Evolutionary conservation across 2,329 filamentous ascomycete genomes (phyloP).

Genomic region (Alternaria dauci): DNA sequence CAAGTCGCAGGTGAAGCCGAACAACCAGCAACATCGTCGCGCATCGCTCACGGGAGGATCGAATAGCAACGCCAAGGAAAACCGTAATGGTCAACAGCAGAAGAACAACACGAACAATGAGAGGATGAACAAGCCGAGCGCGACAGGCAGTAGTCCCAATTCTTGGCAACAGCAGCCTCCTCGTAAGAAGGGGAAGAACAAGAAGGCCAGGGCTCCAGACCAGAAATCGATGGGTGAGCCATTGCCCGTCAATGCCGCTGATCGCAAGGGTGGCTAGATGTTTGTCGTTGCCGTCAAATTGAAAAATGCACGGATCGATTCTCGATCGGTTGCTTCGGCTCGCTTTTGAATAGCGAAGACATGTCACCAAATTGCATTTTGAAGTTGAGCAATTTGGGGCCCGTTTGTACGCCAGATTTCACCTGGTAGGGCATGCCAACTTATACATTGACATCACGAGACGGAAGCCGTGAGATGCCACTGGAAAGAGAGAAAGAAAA

Average conservation of each 20-base stretch:
- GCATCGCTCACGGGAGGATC: constrained; percentile 37
- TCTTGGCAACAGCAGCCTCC: constrained; percentile 34
- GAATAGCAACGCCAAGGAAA: constrained; percentile 33
- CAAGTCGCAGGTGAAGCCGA: constrained; percentile 41
- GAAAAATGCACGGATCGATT: not conserved
- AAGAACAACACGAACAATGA: constrained; percentile 30
- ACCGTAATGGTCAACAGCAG: constrained; percentile 37
- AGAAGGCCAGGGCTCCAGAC: constrained; percentile 39
- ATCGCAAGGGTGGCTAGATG: constrained; percentile 56
- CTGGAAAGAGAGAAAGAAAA: constrained; percentile 3
- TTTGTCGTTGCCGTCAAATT: not conserved
- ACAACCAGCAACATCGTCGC: constrained; percentile 38
- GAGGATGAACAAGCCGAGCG: constrained; percentile 34
- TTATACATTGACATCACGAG: not conserved
- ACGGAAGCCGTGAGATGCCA: not conserved
- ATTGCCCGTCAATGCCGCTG: constrained; percentile 54
- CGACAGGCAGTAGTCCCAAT: constrained; percentile 17
- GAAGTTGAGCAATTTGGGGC: not conserved
- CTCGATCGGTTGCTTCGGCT: not conserved
- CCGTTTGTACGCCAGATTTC: not conserved
- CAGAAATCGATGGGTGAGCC: constrained; percentile 51
- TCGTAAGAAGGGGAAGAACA: constrained; percentile 38
- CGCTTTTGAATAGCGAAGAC: constrained; percentile 8
- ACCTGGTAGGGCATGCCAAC: not conserved
- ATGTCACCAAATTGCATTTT: not conserved